A percentile compares a stretch with the other conserved stretches of the same genome.
These are phyloP conservation scores for Tulasnella calospora DNA, from an alignment of 768 basidiomycete genomes.

Conservation along the genomic window DNA sequence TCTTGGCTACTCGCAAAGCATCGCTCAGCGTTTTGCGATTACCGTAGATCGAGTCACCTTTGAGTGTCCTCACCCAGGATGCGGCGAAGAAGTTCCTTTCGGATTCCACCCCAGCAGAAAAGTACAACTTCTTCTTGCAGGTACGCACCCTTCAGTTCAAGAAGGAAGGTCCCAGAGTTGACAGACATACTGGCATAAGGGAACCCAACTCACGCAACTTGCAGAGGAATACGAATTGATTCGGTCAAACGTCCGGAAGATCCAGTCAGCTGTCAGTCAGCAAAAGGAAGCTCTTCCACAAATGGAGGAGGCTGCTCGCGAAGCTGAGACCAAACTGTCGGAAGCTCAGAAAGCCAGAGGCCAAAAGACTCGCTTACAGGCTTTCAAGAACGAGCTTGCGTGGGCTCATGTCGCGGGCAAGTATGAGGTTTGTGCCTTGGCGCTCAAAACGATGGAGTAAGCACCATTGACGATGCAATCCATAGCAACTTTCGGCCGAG, in stretches of 20 bases:
- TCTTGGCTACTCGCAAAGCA: background rate
- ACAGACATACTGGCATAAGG: slow-evolving; percentile 40
- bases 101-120: slow-evolving; percentile 71
- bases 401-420: slow-evolving; percentile 81
- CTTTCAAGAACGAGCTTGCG: slow-evolving; percentile 73
- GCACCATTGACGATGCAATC: slow-evolving; percentile 37
- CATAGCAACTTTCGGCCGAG: slow-evolving; percentile 36
- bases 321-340: slow-evolving; percentile 55
- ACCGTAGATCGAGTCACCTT: slow-evolving; percentile 76
- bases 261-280: slow-evolving; percentile 57
- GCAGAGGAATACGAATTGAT: slow-evolving; percentile 80
- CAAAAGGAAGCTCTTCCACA: slow-evolving; percentile 79
- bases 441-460: slow-evolving; percentile 31
- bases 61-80: slow-evolving; percentile 91
- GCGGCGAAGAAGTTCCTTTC: slow-evolving; percentile 78
- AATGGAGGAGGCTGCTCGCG: slow-evolving; percentile 53
- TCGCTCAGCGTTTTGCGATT: background rate
- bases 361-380: slow-evolving; percentile 60
- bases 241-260: slow-evolving; percentile 63
- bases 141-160: slow-evolving; percentile 42
- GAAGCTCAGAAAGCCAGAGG: slow-evolving; percentile 72
- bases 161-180: background rate
- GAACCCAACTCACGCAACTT: slow-evolving; percentile 86
- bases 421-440: slow-evolving; percentile 46
- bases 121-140: slow-evolving; percentile 57